Evolutionary conservation across 2,329 filamentous ascomycete genomes (phyloP), one percentile per base, ranked within the genome.

Genomic region (Aspergillus luchuensis): DNA sequence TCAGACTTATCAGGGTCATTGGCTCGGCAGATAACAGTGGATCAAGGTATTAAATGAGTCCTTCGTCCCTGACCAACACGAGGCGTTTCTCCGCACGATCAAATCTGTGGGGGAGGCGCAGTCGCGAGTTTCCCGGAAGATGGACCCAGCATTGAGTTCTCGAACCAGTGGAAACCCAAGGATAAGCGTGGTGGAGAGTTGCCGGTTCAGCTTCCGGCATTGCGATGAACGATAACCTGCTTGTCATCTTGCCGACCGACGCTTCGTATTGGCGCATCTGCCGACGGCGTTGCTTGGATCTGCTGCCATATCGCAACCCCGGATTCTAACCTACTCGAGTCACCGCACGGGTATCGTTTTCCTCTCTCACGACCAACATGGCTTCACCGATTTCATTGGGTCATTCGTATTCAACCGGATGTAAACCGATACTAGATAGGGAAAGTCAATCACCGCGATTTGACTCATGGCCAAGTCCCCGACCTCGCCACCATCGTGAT

Each of bases 91-190:
- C 65, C 65, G 65, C 67, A 57, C 56, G 63, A 60, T 63, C 60
- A 36, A 60, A 59, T 64, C 59, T 66, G 66, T 64, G 66, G 66
- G 67, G 65, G 60, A 66, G 58, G 53, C 33, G 17, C 56, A 56
- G 36, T 8, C 4, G 10, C 4, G 11, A 36, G 33, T 36, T 36
- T 36, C 5, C 33, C 11, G 33, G 10, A 36, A 62, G 36, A 45
- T 45, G 41, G 17, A 21, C 17, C 41, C 21, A 17, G 41, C 33
- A 36, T 36, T 45, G 10, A 45, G 8, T 11, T 45, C 17, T 21
- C 10, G 15, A 33, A n/a, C 47, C 47, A 30, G 47, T 50, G 47
- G 47, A 50, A 50, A 19, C 15, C 8, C 47, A 33, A 36, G 54
- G 50, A 55, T 58, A 60, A 41, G 49, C 33, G 38, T 33, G 13